Percentiles rank a stretch among this genome's conserved stretches.
Conservation (phyloP, 129 eudicot species). For the Lactuca saligna region DNA sequence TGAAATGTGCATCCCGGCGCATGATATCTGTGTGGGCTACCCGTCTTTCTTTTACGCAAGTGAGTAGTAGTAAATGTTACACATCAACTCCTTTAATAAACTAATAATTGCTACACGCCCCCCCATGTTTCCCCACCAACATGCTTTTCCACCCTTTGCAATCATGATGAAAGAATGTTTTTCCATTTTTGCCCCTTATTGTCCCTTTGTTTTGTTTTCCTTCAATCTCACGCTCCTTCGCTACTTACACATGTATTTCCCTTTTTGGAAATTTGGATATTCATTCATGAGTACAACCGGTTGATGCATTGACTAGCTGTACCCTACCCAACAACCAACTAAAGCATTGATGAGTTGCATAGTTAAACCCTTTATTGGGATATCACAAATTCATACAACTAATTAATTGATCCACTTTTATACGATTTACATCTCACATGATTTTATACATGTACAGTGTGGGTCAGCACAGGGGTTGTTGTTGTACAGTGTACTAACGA, state of each 20-base stretch:
- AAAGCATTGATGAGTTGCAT: conserved; percentile 14
- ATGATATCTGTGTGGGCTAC: conserved; percentile 27
- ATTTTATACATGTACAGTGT: too few relatives aligned
- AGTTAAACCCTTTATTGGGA: neutral
- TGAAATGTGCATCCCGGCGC: conserved; percentile 40
- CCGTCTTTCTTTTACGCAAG: conserved; percentile 29
- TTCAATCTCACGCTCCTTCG: conserved; percentile 24
- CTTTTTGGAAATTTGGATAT: neutral
- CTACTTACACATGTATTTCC: neutral
- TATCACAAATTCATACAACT: too few relatives aligned
- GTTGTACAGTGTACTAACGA: neutral
- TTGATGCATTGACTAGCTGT: neutral
- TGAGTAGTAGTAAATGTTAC: conserved; percentile 40
- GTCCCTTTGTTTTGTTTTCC: conserved; percentile 17
- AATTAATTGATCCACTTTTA: too few relatives aligned
- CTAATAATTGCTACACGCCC: conserved; percentile 31
- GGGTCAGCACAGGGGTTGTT: neutral
- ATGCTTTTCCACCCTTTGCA: conserved; percentile 36
- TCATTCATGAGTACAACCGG: neutral
- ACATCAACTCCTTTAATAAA: conserved; percentile 23
- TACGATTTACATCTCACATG: too few relatives aligned
- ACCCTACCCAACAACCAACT: neutral
- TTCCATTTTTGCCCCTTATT: conserved; percentile 12
- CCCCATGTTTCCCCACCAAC: conserved; percentile 36
- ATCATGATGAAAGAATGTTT: conserved; percentile 33